Base-by-base conservation (phyloP, 129 eudicot genomes). In the Silybum marianum region DNA sequence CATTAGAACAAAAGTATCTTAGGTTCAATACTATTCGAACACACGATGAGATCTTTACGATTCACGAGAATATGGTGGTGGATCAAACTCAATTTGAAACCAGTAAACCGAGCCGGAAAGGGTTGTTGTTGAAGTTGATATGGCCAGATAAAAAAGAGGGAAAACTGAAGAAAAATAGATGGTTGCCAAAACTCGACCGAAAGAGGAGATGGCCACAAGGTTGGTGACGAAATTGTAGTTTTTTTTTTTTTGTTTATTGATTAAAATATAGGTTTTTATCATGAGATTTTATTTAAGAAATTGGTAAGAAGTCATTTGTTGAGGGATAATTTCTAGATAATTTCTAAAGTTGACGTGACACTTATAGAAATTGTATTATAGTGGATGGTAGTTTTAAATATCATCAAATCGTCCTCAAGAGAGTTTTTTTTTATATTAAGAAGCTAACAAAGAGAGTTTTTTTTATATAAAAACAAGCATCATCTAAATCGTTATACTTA, bases 151-250 rank as follows among this genome's bases (percentile, higher is more conserved):
- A 80, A 60, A 72, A 72, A 72, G 63, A 54, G 26, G 90, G 92
- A 7, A 71, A 22, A 11, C 0, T 46, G 11, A 86, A 86, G 84
- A 89, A 58, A 65, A 82, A 75, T 67, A 75, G 85, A 84, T 84
- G 87, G 90, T 72, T 91, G 7, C 87, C 83, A 0, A 75, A 70
- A 54, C 78, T 80, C 72, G 80, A 91, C 48, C 80, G 40, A 16
- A 82, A 82, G 73, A 80, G 84, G 25, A 87, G 89, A 83, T 91
- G 97, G 97, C 97, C 97, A 14, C 89, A 89, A 74, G 97, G 97
- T 36, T 91, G 97, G 93, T 89, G 89, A 80, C 71, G 26, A 58
- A 21, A 18, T n/a, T 32, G 6, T 32, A 32, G 36, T 32, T 3
- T 28, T 2, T 28, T 3, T 28, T 2, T 28, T 32, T 4, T 32